Evolutionary conservation across 129 eudicot genomes (phyloP).

Genomic region (Lonicera japonica): DNA sequence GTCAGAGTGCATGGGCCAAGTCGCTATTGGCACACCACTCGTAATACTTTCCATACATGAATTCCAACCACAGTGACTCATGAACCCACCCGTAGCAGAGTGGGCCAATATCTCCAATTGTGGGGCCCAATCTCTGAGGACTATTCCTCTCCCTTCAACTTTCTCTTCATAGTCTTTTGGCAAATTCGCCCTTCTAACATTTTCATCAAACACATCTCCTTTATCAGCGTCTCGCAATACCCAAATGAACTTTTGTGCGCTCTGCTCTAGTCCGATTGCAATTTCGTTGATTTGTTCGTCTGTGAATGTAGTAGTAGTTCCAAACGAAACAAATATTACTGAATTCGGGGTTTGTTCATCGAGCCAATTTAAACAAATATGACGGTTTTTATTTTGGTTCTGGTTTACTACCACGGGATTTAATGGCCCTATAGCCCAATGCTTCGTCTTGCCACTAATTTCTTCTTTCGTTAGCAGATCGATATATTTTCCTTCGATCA

Average conservation of each 20-base stretch:
- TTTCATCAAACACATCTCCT: too few species aligned
- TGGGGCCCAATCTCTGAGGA: slow-evolving; percentile 41
- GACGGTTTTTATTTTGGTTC: background rate
- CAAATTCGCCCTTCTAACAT: slow-evolving; percentile 2
- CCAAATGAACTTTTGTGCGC: too few species aligned
- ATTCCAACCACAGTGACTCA: slow-evolving; percentile 58
- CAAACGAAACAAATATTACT: slow-evolving; percentile 38
- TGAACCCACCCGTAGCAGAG: slow-evolving; percentile 36
- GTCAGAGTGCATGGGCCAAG: slow-evolving; percentile 57
- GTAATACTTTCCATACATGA: slow-evolving; percentile 55
- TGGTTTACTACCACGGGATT: too few species aligned
- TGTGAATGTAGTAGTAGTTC: slow-evolving; percentile 25
- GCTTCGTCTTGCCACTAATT: too few species aligned
- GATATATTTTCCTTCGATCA: slow-evolving; percentile 22
- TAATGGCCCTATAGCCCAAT: too few species aligned
- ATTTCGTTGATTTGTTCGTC: too few species aligned
- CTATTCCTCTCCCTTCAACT: slow-evolving; percentile 24
- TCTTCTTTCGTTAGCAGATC: too few species aligned
- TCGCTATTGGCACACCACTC: slow-evolving; percentile 44
- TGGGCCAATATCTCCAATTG: slow-evolving; percentile 40
- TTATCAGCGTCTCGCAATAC: too few species aligned
- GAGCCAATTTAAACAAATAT: slow-evolving; percentile 44
- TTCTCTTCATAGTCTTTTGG: slow-evolving; percentile 36
- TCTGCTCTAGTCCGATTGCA: too few species aligned
- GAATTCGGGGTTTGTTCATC: slow-evolving; percentile 34